Evolutionary conservation across 1,284 basidiomycete species (phyloP), one percentile per base, ranked within the genome.

Genomic region (Cutaneotrichosporon dermatis): DNA sequence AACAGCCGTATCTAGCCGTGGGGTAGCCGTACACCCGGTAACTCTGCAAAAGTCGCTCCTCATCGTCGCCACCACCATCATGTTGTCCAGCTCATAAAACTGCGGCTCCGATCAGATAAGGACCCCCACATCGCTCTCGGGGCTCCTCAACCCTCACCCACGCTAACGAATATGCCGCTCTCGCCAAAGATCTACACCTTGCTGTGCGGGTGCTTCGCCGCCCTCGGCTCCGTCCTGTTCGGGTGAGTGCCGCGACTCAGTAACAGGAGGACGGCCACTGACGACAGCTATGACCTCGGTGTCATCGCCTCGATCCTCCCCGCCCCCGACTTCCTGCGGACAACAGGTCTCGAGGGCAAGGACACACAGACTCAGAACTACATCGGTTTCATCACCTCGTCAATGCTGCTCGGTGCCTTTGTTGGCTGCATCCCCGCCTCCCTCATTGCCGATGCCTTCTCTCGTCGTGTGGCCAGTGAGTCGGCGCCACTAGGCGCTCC

Each of bases 191-290:
- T 71, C 3, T 85, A 85, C 72, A 84, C 83, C n/a, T 84, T 84
- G 80, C 76, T 85, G 6, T 85, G 84, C 66, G 85, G 84, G 34
- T 78, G 84, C 57, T 86, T 86, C 63, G 84, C 82, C 10, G 79
- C 76, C 4, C 65, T 72, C 43, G 73, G 73, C 25, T 69, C 71
- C 4, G 61, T 64, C 39, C 69, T 72, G 25, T 78, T 79, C 57
- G 80, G 80, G 12, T 72, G 25, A 25, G 44, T 6, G 6, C 15
- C n/a, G 13, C 43, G n/a, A 44, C 13, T 13, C 43, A 15, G 3
- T 15, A 15, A 13, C 6, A 16, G 25, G 25, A 25, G 25, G 25
- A 25, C 25, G 25, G 25, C 25, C 25, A 8, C 43, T 45, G 40
- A 40, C 40, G 33, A 13, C 33, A 41, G 40, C 40, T 41, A 79